Conservation (phyloP, 1,284 basidiomycete species). For the Rhizoctonia solani region DNA sequence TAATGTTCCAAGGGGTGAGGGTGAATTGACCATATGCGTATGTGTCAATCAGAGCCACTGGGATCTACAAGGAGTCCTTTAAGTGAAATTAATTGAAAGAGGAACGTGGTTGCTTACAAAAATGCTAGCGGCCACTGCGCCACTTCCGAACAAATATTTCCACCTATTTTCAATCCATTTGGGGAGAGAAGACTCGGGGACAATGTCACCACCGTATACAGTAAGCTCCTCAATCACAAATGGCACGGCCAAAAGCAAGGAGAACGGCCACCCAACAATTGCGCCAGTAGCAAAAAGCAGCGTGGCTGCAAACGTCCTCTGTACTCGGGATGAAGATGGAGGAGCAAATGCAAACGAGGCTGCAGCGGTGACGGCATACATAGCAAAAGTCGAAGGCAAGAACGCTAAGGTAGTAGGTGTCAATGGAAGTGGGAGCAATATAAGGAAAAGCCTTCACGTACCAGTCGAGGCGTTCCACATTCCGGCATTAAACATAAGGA, state of each 20-base stretch:
- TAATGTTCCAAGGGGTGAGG: conserved; percentile 90
- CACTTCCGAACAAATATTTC: conserved; percentile 63
- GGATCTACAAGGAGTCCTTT: conserved; percentile 57
- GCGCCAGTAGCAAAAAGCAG: conserved; percentile 80
- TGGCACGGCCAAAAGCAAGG: conserved; percentile 81
- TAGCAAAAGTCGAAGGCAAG: conserved; percentile 91
- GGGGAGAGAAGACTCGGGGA: conserved; percentile 55
- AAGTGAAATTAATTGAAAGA: no score
- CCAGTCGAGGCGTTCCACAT: conserved; percentile 91
- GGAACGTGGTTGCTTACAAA: conserved; percentile 67
- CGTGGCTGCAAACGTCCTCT: conserved; percentile 66
- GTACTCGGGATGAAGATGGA: conserved; percentile 58
- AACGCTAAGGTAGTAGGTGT: conserved; percentile 60
- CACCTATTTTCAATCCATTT: conserved; percentile 67
- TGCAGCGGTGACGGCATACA: conserved; percentile 88
- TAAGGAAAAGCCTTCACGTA: conserved; percentile 49
- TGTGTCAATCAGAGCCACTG: conserved; percentile 80
- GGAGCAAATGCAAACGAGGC: conserved; percentile 78
- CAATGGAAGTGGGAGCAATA: conserved; percentile 11
- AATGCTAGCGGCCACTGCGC: conserved; percentile 61
- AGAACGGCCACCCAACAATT: conserved; percentile 96
- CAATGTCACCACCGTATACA: conserved; percentile 71
- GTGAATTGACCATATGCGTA: conserved; percentile 81
- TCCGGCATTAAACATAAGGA: conserved; percentile 83
- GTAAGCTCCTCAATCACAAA: conserved; percentile 92